Conservation (phyloP, 2,329 filamentous ascomycete genomes). For the Corynespora cassiicola region DNA sequence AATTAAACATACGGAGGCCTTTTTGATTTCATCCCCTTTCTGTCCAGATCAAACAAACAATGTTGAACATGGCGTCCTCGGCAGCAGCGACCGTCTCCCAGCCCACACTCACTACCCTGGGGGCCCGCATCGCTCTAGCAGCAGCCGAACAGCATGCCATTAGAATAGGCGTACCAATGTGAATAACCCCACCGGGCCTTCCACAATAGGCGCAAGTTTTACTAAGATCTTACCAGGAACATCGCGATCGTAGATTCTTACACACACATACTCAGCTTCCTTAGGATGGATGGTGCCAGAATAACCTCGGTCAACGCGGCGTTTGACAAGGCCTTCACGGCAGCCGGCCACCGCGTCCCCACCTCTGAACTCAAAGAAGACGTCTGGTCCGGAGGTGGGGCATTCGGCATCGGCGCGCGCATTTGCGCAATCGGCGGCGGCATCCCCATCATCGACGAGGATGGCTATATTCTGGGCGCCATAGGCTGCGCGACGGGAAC, state of each 20-base stretch:
- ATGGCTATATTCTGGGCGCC: slow-evolving; percentile 58
- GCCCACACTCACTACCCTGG: slow-evolving; percentile 37
- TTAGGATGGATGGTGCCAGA: slow-evolving; percentile 54
- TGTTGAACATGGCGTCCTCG: slow-evolving; percentile 16
- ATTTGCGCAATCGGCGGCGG: slow-evolving; percentile 61
- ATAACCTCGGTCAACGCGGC: slow-evolving; percentile 63
- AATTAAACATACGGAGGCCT: not conserved
- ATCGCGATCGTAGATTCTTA: slow-evolving; percentile 54
- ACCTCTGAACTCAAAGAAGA: slow-evolving; percentile 59
- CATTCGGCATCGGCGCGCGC: slow-evolving; percentile 56
- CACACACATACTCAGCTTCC: slow-evolving; percentile 53
- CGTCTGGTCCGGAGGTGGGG: slow-evolving; percentile 56
- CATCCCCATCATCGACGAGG: slow-evolving; percentile 54
- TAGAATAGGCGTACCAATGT: slow-evolving; percentile 43
- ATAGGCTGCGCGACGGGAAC: slow-evolving; percentile 62
- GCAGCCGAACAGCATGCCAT: slow-evolving; percentile 35
- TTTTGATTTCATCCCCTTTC: not conserved
- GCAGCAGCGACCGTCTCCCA: slow-evolving; percentile 18
- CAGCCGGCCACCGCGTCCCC: slow-evolving; percentile 58
- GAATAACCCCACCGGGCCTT: slow-evolving; percentile 3
- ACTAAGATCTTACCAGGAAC: slow-evolving; percentile 43
- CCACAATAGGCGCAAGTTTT: slow-evolving; percentile 1
- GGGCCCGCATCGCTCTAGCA: slow-evolving; percentile 33
- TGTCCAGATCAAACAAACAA: not conserved
- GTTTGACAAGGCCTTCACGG: slow-evolving; percentile 66